phyloP scores from a whole-genome alignment of 1,284 basidiomycete genomes.

The Ceratobasidium sp. region DNA sequence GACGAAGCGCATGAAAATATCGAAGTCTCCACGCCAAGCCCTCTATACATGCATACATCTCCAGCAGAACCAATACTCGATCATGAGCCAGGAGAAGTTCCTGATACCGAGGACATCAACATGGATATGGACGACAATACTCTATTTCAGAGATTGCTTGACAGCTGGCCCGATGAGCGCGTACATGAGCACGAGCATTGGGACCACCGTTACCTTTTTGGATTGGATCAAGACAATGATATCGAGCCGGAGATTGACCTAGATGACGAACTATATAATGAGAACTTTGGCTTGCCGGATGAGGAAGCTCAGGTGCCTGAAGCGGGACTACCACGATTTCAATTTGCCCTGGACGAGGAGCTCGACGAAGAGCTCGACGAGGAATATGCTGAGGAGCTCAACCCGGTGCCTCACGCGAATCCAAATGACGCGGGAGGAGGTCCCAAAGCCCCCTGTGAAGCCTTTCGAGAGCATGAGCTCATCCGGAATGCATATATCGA shows the following conservation, averaged over 20 bases:
- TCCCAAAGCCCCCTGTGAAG: neutral
- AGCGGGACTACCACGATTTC: neutral
- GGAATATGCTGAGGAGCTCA: too few relatives aligned
- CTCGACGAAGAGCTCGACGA: too few relatives aligned
- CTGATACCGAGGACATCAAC: too few relatives aligned
- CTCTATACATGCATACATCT: neutral
- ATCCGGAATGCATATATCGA: conserved; percentile 29
- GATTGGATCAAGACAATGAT: neutral
- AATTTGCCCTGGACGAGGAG: neutral
- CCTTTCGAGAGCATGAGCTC: neutral
- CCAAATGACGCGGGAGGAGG: neutral
- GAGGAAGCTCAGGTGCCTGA: neutral
- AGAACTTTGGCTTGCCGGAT: conserved; percentile 12
- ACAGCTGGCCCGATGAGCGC: neutral
- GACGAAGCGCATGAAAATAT: too few relatives aligned
- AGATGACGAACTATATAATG: neutral
- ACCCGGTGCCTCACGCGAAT: too few relatives aligned
- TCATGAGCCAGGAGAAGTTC: neutral
- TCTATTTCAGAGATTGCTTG: neutral
- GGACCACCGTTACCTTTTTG: neutral
- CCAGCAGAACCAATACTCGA: neutral
- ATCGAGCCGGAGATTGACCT: neutral
- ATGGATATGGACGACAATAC: neutral
- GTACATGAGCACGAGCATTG: neutral
- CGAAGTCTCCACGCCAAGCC: neutral